phyloP scores from a whole-genome alignment of 148 eudicot genomes.

The Rhododendron molle region DNA sequence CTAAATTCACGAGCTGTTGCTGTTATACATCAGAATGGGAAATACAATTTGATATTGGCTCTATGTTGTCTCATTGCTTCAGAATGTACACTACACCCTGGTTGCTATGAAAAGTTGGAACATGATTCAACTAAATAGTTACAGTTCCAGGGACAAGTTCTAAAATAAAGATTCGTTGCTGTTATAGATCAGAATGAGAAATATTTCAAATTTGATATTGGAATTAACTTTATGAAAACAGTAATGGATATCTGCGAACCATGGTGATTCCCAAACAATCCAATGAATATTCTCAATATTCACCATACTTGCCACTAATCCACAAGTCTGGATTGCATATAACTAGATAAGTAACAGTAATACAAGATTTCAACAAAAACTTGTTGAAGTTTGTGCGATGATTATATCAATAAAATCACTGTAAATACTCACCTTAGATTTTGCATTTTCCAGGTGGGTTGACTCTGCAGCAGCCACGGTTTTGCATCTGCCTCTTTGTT shows the following conservation, averaged over 20 bases:
- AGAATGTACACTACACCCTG: constrained; percentile 7
- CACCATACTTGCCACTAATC: neutral
- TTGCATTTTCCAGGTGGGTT: constrained; percentile 15
- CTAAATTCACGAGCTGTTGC: neutral
- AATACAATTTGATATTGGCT: neutral
- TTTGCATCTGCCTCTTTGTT: neutral
- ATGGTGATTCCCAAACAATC: neutral
- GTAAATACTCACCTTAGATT: constrained; percentile 40
- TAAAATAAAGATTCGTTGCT: neutral
- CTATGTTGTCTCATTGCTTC: constrained; percentile 13
- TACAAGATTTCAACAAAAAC: neutral
- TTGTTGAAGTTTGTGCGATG: neutral
- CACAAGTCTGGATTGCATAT: neutral
- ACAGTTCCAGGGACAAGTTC: neutral
- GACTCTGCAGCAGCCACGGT: constrained; percentile 9
- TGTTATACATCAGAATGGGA: too few species aligned
- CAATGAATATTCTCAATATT: neutral
- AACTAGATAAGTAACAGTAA: neutral
- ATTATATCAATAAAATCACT: neutral
- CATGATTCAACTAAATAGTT: neutral
- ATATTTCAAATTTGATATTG: neutral
- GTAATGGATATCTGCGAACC: neutral
- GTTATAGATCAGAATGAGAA: too few species aligned
- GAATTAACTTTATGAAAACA: neutral
- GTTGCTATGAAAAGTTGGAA: constrained; percentile 10